Evolutionary conservation across 2,329 filamentous ascomycete species (phyloP).

Genomic region (Clonostachys rosea): DNA sequence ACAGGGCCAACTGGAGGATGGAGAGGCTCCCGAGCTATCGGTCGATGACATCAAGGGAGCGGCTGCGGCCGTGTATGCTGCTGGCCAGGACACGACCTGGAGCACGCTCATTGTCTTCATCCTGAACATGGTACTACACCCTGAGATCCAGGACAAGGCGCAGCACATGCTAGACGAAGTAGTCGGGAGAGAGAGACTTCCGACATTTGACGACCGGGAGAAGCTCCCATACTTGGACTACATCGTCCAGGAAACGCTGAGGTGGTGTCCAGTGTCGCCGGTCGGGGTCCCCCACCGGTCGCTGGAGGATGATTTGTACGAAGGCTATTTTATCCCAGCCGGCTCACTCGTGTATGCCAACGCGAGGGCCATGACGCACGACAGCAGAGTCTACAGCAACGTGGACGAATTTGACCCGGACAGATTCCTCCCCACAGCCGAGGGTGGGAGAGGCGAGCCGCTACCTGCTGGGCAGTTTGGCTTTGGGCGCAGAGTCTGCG

Average conservation of each 20-base stretch:
- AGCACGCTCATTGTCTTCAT: slow-evolving; percentile 36
- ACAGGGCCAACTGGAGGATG: slow-evolving; percentile 9
- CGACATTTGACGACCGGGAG: slow-evolving; percentile 36
- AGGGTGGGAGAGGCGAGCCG: slow-evolving; percentile 36
- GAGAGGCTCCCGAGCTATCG: slow-evolving; percentile 23
- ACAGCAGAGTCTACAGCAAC: slow-evolving; percentile 13
- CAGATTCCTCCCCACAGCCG: slow-evolving; percentile 6
- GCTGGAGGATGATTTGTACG: slow-evolving; percentile 49
- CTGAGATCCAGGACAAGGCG: slow-evolving; percentile 39
- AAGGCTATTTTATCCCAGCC: slow-evolving; percentile 50
- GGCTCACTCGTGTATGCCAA: slow-evolving; percentile 37
- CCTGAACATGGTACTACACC: slow-evolving; percentile 34
- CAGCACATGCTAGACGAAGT: slow-evolving; percentile 40
- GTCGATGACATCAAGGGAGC: slow-evolving; percentile 43
- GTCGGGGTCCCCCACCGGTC: slow-evolving; percentile 44
- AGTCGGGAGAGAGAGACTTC: slow-evolving; percentile 36
- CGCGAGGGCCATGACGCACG: slow-evolving; percentile 34
- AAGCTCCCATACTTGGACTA: slow-evolving; percentile 36
- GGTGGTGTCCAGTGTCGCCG: not conserved
- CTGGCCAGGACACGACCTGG: slow-evolving; percentile 42
- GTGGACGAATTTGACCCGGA: slow-evolving; percentile 2
- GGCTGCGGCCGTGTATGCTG: slow-evolving; percentile 39
- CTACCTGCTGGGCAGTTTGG: slow-evolving; percentile 43
- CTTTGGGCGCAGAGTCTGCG: slow-evolving; percentile 46
- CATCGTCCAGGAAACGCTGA: slow-evolving; percentile 34